Evolutionary conservation across 2,329 filamentous ascomycete genomes (phyloP).

Genomic region (Zalaria obscura): DNA sequence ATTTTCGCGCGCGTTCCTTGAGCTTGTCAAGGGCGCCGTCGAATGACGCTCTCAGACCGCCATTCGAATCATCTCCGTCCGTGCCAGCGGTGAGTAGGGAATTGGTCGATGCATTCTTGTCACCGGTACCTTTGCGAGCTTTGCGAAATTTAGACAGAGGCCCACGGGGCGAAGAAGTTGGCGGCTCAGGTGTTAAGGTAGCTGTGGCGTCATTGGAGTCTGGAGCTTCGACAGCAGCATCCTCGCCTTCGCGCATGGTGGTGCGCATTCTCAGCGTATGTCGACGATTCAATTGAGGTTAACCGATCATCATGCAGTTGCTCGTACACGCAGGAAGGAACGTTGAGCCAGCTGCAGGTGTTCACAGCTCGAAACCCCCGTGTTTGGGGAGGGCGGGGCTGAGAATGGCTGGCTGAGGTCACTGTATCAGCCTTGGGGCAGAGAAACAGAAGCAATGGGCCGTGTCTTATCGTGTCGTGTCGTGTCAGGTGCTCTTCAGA

Average conservation of each 20-base stretch:
- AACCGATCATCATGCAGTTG: not conserved
- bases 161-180: conserved; percentile 9
- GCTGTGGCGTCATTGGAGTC: not conserved
- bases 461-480: no score
- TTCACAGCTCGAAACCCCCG: no score
- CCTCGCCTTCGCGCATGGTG: conserved; percentile 40
- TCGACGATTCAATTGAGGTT: not conserved
- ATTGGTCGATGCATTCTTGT: conserved; percentile 13
- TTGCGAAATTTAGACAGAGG: conserved; percentile 13
- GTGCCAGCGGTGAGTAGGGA: conserved; percentile 13
- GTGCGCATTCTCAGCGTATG: not conserved
- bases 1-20: conserved; percentile 20
- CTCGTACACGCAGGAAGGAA: no score
- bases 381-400: no score
- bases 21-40: conserved; percentile 27
- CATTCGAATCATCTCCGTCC: conserved; percentile 12
- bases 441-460: no score
- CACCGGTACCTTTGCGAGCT: conserved; percentile 11
- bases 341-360: no score
- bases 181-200: not conserved
- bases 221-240: conserved; percentile 48
- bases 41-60: conserved; percentile 17
- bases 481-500: no score
- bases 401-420: no score
- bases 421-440: no score